Percentiles rank a stretch among this genome's conserved stretches.
These are phyloP conservation scores for Solanum clarkiae DNA, from an alignment of 257 asterid species.

Conservation along the genomic window DNA sequence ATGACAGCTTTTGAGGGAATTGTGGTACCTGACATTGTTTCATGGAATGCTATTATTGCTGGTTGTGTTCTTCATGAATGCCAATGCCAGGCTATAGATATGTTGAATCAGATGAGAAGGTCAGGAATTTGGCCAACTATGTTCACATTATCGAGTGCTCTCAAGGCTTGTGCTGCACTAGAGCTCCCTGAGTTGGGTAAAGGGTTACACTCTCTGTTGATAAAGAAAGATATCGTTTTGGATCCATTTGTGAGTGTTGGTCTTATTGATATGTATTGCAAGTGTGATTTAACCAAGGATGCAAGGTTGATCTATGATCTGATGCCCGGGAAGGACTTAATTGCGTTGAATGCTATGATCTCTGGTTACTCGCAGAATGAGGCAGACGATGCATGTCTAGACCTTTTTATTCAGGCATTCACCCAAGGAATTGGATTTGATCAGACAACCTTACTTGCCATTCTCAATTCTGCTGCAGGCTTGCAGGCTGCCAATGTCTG, in stretches of 20 bases:
- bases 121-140: neutral
- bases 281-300: neutral
- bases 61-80: neutral
- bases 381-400: neutral
- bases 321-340: neutral
- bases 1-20: neutral
- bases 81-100: neutral
- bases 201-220: neutral
- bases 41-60: neutral
- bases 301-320: constrained; percentile 1
- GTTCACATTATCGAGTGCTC: neutral
- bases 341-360: neutral
- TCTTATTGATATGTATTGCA: neutral
- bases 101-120: neutral
- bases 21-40: neutral
- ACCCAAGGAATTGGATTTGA: neutral
- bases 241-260: neutral
- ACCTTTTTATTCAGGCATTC: neutral
- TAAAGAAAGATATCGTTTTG: neutral
- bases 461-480: neutral
- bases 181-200: neutral
- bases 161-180: neutral
- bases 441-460: neutral
- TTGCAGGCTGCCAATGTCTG: neutral
- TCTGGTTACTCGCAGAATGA: neutral